Base-by-base conservation (phyloP, 768 basidiomycete genomes). In the Suillus americanus region DNA sequence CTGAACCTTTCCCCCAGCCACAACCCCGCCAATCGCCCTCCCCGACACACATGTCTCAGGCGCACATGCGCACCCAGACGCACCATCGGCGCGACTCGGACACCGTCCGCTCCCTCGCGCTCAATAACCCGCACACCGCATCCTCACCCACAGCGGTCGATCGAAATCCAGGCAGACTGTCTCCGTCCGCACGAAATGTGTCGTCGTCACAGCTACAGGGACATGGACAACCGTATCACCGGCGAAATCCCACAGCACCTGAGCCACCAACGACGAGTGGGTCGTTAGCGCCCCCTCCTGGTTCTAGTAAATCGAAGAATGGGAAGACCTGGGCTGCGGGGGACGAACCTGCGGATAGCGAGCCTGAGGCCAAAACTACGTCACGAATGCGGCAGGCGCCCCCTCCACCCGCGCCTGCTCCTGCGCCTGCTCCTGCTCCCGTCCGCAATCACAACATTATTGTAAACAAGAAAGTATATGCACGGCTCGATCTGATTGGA, bases 401-500 rank as follows among this genome's bases (percentile, higher is more conserved):
- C n/a, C 70, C 77, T 12, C 74, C 82, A 53, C 69, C 80, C 33
- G 66, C 69, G 76, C 41, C 65, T 14, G 64, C 62, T 25, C 61
- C 72, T 10, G 66, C 69, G 76, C 41, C 65, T 14, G 64, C 62
- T 25, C 61, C 72, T 10, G 57, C 51, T 53, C 73, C 80, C 3
- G 64, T 79, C 65, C 80, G 82, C 33, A 81, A 82, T 62, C 77
- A 78, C 68, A 77, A 78, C 45, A 77, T 76, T 45, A 71, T 75
- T 54, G 75, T 76, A 12, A 96, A 96, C 80, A 91, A 88, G 74
- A 90, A 87, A 70, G 76, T 83, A 0, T 98, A 98, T 67, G 89
- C 89, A 35, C 88, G 94, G 2, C 83, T 98, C 3, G 93, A 95
- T 72, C 82, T 93, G 78, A 89, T 99, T 62, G 97, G 97, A 46